phyloP scores from a whole-genome alignment of 2,329 filamentous ascomycete genomes.

The Penicillium sp. region DNA sequence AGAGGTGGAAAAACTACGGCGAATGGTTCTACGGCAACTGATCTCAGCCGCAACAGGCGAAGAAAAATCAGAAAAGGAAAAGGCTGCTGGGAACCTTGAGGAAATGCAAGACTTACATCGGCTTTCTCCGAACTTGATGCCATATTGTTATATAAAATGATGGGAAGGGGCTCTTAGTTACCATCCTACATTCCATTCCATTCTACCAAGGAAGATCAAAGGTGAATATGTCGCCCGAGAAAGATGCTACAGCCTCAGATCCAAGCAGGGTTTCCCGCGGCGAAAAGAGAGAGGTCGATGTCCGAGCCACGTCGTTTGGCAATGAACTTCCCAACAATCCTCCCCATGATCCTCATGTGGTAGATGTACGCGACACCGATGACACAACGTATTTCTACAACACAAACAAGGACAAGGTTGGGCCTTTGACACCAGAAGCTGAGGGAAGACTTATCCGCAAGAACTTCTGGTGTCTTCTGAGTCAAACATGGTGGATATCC shows the following conservation, averaged over 20 bases:
- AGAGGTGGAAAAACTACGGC: neutral
- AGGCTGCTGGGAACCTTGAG: neutral
- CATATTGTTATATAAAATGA: neutral
- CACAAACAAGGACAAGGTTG: neutral
- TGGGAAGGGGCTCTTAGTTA: neutral
- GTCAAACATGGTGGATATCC: neutral
- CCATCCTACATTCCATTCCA: neutral
- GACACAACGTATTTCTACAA: neutral
- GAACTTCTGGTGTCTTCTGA: neutral
- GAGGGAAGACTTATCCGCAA: neutral
- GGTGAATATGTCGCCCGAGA: neutral
- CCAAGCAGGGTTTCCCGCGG: neutral
- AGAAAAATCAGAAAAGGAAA: neutral
- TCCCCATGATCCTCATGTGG: neutral
- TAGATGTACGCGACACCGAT: neutral
- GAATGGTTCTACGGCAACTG: neutral
- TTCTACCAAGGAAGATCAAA: neutral
- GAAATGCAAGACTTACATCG: neutral
- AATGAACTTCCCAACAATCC: neutral
- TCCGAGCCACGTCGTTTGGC: neutral
- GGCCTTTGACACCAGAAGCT: neutral
- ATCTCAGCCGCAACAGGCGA: neutral
- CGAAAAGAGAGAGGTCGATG: neutral
- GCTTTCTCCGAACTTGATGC: neutral
- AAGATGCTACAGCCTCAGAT: neutral